phyloP scores from a whole-genome alignment of 306 rosid species.

The Citrullus colocynthis region DNA sequence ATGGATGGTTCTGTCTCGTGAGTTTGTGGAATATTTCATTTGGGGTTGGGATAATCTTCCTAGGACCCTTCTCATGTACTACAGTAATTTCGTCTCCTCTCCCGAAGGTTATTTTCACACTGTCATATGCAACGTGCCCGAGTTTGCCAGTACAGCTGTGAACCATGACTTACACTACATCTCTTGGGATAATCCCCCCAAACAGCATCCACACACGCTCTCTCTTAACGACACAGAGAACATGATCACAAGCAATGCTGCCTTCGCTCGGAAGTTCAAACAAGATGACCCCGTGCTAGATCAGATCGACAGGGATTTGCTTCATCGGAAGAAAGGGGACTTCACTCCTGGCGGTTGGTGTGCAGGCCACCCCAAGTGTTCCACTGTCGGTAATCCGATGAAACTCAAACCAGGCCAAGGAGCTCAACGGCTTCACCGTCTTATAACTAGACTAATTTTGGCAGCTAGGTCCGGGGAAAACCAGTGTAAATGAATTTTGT shows the following conservation, averaged over 20 bases:
- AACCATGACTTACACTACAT: constrained; percentile 78
- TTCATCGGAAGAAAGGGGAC: constrained; percentile 31
- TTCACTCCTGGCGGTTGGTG: constrained; percentile 93
- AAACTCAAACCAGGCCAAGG: constrained; percentile 67
- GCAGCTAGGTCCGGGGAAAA: constrained; percentile 34
- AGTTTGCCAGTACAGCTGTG: constrained; percentile 48
- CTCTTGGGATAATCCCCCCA: constrained; percentile 85
- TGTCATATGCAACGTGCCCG: constrained; percentile 70
- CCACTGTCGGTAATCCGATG: constrained; percentile 48
- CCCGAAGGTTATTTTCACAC: constrained; percentile 97
- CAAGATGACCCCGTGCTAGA: constrained; percentile 51
- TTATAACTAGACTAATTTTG: constrained; percentile 23
- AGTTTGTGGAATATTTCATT: constrained; percentile 58
- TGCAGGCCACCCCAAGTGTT: constrained; percentile 52
- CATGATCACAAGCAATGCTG: constrained; percentile 62
- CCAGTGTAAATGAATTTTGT: constrained; percentile 52
- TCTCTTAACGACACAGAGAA: constrained; percentile 52
- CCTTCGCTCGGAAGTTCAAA: constrained; percentile 74
- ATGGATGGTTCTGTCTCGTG: constrained; percentile 79
- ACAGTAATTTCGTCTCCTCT: constrained; percentile 75
- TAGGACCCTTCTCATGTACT: constrained; percentile 88
- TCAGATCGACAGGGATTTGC: constrained; percentile 44
- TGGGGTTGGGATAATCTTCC: constrained; percentile 99
- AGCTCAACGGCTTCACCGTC: constrained; percentile 44
- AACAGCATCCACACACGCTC: constrained; percentile 79